Conservation (phyloP, 164 flowering plant species). For the Hamamelis virginiana region DNA sequence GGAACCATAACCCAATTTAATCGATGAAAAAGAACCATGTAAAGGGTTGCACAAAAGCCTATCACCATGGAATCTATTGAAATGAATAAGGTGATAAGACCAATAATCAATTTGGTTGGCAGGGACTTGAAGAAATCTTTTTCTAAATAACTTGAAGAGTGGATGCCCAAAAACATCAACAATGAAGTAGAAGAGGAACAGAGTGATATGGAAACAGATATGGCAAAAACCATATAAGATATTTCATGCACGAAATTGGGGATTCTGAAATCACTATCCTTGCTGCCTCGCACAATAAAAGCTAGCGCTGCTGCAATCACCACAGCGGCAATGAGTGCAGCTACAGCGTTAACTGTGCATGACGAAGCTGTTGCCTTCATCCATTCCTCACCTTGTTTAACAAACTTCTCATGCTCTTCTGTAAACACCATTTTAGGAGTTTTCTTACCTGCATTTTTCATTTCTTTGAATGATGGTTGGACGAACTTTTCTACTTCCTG, state of each 20-base stretch:
- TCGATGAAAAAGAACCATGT: not conserved
- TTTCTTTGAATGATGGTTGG: not conserved
- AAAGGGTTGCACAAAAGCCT: conserved; percentile 9
- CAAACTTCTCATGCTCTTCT: not conserved
- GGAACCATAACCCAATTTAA: not conserved
- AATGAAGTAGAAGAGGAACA: conserved; percentile 5
- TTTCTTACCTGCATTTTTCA: not conserved
- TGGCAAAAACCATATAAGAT: conserved; percentile 2
- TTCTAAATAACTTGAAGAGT: conserved; percentile 14
- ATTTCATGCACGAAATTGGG: not conserved
- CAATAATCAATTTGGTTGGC: conserved; percentile 7
- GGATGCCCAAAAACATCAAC: conserved; percentile 14
- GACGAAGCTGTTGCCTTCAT: conserved; percentile 13
- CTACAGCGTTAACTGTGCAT: conserved; percentile 16
- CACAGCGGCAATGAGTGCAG: conserved; percentile 16
- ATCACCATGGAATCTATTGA: conserved; percentile 14
- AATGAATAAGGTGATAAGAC: conserved; percentile 7
- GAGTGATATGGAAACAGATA: conserved; percentile 4
- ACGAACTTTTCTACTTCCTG: conserved; percentile 15
- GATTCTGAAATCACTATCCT: not conserved
- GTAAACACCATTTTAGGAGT: conserved; percentile 12
- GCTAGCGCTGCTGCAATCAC: conserved; percentile 8
- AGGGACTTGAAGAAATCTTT: conserved; percentile 13
- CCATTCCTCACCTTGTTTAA: conserved; percentile 11
- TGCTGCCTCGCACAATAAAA: conserved; percentile 11